Conservation (phyloP, 192 early-diverging fungal genomes). For the Cetraspora pellucida region DNA sequence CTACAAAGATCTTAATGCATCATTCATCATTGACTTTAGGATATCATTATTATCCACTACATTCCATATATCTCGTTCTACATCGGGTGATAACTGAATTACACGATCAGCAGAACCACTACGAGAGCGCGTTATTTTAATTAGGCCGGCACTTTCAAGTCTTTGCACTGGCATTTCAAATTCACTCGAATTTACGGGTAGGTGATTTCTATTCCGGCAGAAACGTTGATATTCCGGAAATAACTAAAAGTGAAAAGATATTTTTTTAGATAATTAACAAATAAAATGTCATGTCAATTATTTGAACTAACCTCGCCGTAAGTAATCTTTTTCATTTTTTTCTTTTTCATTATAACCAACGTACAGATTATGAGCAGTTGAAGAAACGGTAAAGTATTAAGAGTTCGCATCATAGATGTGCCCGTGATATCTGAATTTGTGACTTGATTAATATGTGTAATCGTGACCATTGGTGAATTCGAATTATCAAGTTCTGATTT, state of each 20-base stretch:
- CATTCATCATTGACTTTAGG: no score
- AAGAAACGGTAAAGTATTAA: not conserved
- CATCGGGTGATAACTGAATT: no score
- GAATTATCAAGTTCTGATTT: no score
- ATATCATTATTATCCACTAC: no score
- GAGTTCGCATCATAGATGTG: not conserved
- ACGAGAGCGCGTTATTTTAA: not conserved
- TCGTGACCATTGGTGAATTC: not conserved
- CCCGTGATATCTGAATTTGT: not conserved
- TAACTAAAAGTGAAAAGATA: not conserved
- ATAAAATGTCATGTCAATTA: not conserved
- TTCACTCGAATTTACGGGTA: not conserved
- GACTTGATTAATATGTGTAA: constrained; percentile 15
- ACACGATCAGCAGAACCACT: no score
- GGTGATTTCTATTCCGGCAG: not conserved
- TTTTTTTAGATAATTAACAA: not conserved
- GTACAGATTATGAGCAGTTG: not conserved
- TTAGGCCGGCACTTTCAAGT: not conserved
- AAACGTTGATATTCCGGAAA: not conserved
- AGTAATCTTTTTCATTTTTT: constrained; percentile 2
- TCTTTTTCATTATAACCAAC: not conserved
- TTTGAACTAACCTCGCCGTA: not conserved
- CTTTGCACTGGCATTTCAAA: not conserved
- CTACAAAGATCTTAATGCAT: no score
- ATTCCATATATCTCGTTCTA: no score